Conservation (phyloP, 179 eudicot species). For the Silene vulgaris region DNA sequence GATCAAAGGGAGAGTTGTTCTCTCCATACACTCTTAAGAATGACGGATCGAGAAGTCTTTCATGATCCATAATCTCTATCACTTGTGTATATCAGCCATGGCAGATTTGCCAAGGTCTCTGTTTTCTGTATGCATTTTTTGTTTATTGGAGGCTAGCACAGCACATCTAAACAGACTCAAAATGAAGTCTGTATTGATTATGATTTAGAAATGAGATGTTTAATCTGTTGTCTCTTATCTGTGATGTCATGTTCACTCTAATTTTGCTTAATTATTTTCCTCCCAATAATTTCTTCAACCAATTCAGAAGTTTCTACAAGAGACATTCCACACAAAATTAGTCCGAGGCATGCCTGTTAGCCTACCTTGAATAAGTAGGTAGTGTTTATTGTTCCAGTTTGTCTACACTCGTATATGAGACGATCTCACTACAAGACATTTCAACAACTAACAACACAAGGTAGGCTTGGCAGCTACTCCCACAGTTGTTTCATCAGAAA, state of each 20-base stretch:
- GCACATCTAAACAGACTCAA: slow-evolving; percentile 11
- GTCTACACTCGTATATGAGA: too few relatives aligned
- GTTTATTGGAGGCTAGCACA: slow-evolving; percentile 11
- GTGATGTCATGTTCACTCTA: neutral
- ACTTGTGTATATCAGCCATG: slow-evolving; percentile 26
- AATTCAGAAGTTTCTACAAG: too few relatives aligned
- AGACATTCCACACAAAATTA: too few relatives aligned
- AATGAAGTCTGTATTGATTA: slow-evolving; percentile 19
- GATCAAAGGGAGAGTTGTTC: slow-evolving; percentile 14
- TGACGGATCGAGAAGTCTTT: neutral
- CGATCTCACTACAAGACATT: too few relatives aligned
- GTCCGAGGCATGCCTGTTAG: too few relatives aligned
- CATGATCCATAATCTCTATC: slow-evolving; percentile 14
- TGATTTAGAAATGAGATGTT: slow-evolving; percentile 9
- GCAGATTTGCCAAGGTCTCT: slow-evolving; percentile 10
- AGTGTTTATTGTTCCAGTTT: too few relatives aligned
- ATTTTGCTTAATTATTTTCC: too few relatives aligned
- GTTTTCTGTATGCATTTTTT: slow-evolving; percentile 9
- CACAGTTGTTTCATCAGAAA: too few relatives aligned
- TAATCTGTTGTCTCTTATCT: neutral
- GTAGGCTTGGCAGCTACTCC: too few relatives aligned
- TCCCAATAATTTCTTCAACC: too few relatives aligned
- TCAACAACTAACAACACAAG: too few relatives aligned
- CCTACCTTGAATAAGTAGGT: too few relatives aligned
- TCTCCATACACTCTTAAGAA: slow-evolving; percentile 7